Evolutionary conservation across 129 eudicot species (phyloP), one percentile per base, ranked within the genome.

Genomic region (Solidago caesia): DNA sequence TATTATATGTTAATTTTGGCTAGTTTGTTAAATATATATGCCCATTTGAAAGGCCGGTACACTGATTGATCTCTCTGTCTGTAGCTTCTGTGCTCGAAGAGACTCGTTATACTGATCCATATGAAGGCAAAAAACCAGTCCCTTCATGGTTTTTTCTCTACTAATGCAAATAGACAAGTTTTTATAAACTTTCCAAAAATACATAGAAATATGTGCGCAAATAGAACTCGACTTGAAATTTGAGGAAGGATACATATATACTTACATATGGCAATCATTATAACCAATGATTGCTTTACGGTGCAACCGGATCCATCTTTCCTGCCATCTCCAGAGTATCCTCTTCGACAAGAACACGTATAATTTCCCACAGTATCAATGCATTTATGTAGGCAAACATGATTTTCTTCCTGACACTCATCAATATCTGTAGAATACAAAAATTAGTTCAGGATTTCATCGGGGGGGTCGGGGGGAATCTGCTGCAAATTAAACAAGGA

Each of bases 291-390:
- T 53, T 71, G 48, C 44, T 64, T 42, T 25, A 25, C 55, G 43
- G 7, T 44, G 76, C 85, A 80, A 29, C 90, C 85, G 16, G 63
- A 14, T 25, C 81, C 81, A 7, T 41, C 76, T 75, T 21, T 71
- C 64, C 14, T 80, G 7, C 85, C 87, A 74, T 83, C 81, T 8
- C 87, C 90, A 12, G 60, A 52, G 77, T 62, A 83, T 4, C 85
- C 85, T 15, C 74, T 64, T 25, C 74, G 85, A 51, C 87, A 86
- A 4, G 7, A 7, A 56, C 90, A 86, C 26, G n/a, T 13, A 69
- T 79, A 77, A 56, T 13, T 33, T 51, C 90, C 90, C n/a, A 10
- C 13, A 1, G 33, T 15, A 67, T 86, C 85, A 14, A 2, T 2
- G 15, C 90, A 86, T 5, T 49, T 12, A 69, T 77, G 73, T 55